Evolutionary conservation across 176 grass and related monocot genomes (phyloP).

Genomic region (Hsuehochloa calcarea): DNA sequence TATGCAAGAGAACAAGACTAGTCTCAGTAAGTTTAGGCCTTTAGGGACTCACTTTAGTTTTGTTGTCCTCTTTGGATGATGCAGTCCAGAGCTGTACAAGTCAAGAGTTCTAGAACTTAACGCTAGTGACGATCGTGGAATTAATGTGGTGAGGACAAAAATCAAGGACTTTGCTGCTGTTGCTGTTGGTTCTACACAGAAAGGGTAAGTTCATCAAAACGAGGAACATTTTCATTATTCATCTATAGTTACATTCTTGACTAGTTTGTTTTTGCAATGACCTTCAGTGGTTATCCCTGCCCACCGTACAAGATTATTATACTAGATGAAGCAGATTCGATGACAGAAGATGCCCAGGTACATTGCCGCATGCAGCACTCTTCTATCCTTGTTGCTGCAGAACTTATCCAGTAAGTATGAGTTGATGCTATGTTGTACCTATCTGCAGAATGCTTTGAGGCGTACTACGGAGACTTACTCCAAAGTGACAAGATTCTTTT

Average conservation of each 20-base stretch:
- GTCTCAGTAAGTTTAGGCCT: neutral
- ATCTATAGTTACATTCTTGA: slow-evolving; percentile 35
- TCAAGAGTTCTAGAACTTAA: slow-evolving; percentile 96
- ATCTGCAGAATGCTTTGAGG: slow-evolving; percentile 78
- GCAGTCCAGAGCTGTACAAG: slow-evolving; percentile 92
- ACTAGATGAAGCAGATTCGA: slow-evolving; percentile 98
- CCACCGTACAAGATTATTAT: slow-evolving; percentile 99
- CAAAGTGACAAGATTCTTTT: slow-evolving; percentile 99
- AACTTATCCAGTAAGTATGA: neutral
- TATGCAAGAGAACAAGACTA: neutral
- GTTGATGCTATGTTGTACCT: slow-evolving; percentile 23
- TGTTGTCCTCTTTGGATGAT: slow-evolving; percentile 7
- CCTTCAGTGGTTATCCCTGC: slow-evolving; percentile 77
- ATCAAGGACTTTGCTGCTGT: slow-evolving; percentile 97
- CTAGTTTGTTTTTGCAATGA: slow-evolving; percentile 21
- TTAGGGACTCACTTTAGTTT: slow-evolving; percentile 1
- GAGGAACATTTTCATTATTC: slow-evolving; percentile 17
- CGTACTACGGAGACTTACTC: slow-evolving; percentile 86
- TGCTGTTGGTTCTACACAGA: slow-evolving; percentile 73
- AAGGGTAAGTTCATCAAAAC: slow-evolving; percentile 52
- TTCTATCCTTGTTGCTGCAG: slow-evolving; percentile 22
- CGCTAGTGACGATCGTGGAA: slow-evolving; percentile 99
- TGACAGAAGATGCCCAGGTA: slow-evolving; percentile 99
- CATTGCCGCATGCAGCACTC: slow-evolving; percentile 14
- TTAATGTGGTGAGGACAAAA: slow-evolving; percentile 96